Base-by-base conservation (phyloP, 2,329 filamentous ascomycete species). In the Daldinia sp. region DNA sequence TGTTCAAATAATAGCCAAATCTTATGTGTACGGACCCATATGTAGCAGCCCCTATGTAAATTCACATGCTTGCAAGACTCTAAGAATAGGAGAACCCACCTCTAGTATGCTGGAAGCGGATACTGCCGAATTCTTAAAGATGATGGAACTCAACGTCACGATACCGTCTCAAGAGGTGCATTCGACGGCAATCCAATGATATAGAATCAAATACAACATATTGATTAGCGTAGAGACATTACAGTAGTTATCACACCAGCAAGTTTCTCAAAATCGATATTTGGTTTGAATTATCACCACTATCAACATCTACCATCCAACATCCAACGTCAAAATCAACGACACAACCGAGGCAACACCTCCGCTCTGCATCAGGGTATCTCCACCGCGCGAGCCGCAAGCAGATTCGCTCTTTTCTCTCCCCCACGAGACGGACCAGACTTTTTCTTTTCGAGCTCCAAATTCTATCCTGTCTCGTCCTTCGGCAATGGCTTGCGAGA, bases 281-380 rank as follows among this genome's bases (percentile, higher is more conserved):
- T 10, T 9, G 37, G 48, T 27, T 45, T 45, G 25, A 45, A 45
- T 45, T 45, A 27, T 45, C 39, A 25, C 39, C 39, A 45, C 39
- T 45, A 45, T 45, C 39, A 45, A 45, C 21, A 15, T 45, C n/a
- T n/a, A n/a, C n/a, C n/a, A n/a, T n/a, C n/a, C 27, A 50, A 32
- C 32, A 27, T 51, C 15, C 15, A 34, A 34, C 13, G 23, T 43
- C 21, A 23, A 17, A 49, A 49, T 34, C 30, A 32, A 50, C 15
- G 41, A 61, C 10, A 50, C 15, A 48, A 61, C 10, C 19, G 19
- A 49, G 47, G 15, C 55, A 29, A 15, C 29, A 13, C 50, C 57
- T 58, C 57, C 51, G 45, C 57, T 58, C 57, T 48, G 45, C 29
- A 53, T 45, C n/a, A 34, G 55, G 47, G 43, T 50, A 37, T 43